Evolutionary conservation across 139 green algal genomes (phyloP).

Genomic region (Coelastrella sp.): DNA sequence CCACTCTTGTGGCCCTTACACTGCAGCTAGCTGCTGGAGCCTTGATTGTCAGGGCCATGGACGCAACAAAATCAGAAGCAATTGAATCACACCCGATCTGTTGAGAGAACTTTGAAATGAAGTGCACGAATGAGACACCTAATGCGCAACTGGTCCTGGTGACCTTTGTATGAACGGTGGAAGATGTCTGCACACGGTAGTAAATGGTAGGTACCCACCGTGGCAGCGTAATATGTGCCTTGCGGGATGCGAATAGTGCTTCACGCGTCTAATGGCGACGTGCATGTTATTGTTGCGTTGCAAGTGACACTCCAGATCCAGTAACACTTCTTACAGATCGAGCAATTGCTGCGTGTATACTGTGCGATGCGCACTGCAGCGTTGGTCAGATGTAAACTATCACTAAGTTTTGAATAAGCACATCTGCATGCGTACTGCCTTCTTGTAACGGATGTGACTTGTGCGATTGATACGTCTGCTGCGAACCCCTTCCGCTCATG

Average conservation of each 20-base stretch:
- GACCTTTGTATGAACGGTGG: neutral
- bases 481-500: too few species aligned
- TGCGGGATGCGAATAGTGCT: neutral
- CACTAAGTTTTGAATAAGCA: neutral
- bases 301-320: slow-evolving; percentile 11
- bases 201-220: neutral
- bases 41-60: slow-evolving; percentile 40
- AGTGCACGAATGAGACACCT: neutral
- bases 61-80: neutral
- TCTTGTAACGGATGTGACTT: neutral
- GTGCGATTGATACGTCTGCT: too few species aligned
- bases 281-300: slow-evolving; percentile 8
- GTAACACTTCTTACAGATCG: slow-evolving; percentile 3
- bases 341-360: neutral
- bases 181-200: neutral
- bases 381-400: neutral
- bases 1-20: slow-evolving; percentile 20
- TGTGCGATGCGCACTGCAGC: neutral
- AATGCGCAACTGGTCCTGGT: neutral
- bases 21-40: slow-evolving; percentile 39
- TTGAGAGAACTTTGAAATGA: too few species aligned
- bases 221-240: neutral
- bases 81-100: neutral
- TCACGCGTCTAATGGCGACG: neutral
- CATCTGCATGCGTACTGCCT: neutral